Conservation (phyloP, 1,284 basidiomycete species). For the Boletellus sp. region DNA sequence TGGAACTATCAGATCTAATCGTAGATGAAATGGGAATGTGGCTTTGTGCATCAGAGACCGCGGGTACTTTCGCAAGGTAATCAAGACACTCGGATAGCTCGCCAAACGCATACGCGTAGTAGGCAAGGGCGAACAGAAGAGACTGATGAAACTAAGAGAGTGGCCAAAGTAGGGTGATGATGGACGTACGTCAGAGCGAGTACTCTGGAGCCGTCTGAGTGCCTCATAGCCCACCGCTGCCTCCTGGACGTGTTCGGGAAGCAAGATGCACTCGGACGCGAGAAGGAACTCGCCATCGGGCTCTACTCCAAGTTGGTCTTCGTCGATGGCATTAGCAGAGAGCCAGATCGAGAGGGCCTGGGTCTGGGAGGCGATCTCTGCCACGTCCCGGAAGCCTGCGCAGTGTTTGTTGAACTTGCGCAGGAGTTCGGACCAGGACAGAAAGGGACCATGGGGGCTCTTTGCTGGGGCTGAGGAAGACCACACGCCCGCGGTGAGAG, state of each 20-base stretch:
- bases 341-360: conserved; percentile 63
- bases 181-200: conserved; percentile 59
- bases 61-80: conserved; percentile 54
- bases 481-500: conserved; percentile 71
- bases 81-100: conserved; percentile 60
- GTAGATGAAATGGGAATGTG: conserved; percentile 48
- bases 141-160: conserved; percentile 39
- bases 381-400: conserved; percentile 53
- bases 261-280: conserved; percentile 54
- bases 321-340: conserved; percentile 39
- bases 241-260: conserved; percentile 53
- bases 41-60: conserved; percentile 47
- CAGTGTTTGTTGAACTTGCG: conserved; percentile 90
- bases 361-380: conserved; percentile 64
- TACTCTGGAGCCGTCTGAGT: conserved; percentile 48
- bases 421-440: conserved; percentile 79
- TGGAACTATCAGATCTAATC: conserved; percentile 39
- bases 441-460: conserved; percentile 49
- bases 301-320: conserved; percentile 36
- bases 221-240: conserved; percentile 47
- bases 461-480: conserved; percentile 56
- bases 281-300: conserved; percentile 42
- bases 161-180: not conserved
- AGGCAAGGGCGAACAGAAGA: conserved; percentile 63
- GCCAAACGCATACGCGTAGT: conserved; percentile 74